Evolutionary conservation across 1,139 yeast species (phyloP).

Genomic region (Ogataea hybrid): DNA sequence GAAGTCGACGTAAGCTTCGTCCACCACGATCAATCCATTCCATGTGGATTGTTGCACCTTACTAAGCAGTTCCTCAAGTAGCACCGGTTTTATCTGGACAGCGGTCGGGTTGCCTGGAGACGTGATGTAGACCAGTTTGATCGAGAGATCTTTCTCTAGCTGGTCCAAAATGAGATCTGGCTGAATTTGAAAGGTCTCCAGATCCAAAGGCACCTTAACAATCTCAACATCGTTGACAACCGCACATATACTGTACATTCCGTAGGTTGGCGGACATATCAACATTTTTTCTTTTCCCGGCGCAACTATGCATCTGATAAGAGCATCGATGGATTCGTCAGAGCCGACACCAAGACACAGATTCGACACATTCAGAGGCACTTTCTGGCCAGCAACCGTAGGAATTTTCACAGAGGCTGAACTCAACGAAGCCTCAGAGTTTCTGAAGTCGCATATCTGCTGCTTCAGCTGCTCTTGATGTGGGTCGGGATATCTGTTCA

Average conservation of each 20-base stretch:
- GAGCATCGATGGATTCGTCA: slow-evolving; percentile 90
- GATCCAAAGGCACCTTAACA: slow-evolving; percentile 65
- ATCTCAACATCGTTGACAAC: slow-evolving; percentile 81
- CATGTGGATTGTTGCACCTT: slow-evolving; percentile 42
- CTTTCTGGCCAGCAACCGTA: slow-evolving; percentile 6
- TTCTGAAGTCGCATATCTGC: slow-evolving; percentile 70
- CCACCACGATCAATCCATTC: slow-evolving; percentile 84
- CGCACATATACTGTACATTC: slow-evolving; percentile 94
- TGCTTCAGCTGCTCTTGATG: slow-evolving; percentile 81
- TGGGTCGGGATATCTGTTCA: slow-evolving; percentile 96
- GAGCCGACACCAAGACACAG: slow-evolving; percentile 95
- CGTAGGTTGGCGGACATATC: slow-evolving; percentile 94
- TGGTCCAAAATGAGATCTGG: slow-evolving; percentile 52
- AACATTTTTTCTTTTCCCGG: slow-evolving; percentile 84
- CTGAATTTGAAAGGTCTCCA: slow-evolving; percentile 65
- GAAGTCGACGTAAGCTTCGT: slow-evolving; percentile 95
- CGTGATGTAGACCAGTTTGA: slow-evolving; percentile 81
- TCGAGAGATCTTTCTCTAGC: slow-evolving; percentile 52
- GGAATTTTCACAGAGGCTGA: slow-evolving; percentile 26
- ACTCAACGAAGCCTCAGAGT: slow-evolving; percentile 37
- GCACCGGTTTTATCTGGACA: slow-evolving; percentile 48
- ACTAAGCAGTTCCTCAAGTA: slow-evolving; percentile 51
- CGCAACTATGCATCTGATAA: slow-evolving; percentile 78
- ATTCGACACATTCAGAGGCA: slow-evolving; percentile 57
- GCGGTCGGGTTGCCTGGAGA: slow-evolving; percentile 99